Percentiles rank a stretch among this genome's conserved stretches.
Evolutionary conservation across 257 asterid genomes (phyloP).

Genomic region (Forsythia suspensa): DNA sequence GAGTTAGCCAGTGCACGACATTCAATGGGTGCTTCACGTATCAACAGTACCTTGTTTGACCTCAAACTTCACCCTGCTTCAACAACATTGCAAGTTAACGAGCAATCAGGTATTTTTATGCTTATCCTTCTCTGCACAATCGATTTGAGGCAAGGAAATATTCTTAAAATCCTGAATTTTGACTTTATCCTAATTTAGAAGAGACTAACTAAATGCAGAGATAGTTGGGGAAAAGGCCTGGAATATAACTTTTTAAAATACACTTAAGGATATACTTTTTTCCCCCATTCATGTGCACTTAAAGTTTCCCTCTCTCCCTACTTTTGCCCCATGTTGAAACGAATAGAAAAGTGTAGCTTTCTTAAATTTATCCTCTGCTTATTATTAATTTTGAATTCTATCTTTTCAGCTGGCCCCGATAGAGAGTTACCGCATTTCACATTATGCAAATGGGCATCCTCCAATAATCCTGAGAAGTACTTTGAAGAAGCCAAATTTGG

Average conservation of each 20-base stretch:
- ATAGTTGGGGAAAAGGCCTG: not conserved
- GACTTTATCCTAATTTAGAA: not conserved
- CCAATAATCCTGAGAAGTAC: constrained; percentile 40
- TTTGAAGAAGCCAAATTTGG: constrained; percentile 39
- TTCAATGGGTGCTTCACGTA: constrained; percentile 87
- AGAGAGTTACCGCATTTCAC: constrained; percentile 44
- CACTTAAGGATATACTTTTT: not conserved
- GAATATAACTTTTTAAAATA: not conserved
- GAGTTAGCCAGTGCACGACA: constrained; percentile 89
- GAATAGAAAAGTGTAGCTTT: not conserved
- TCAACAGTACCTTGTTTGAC: constrained; percentile 64
- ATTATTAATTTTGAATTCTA: constrained; percentile 11
- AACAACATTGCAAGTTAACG: constrained; percentile 56
- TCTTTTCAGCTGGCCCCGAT: constrained; percentile 35
- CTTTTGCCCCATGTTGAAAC: not conserved
- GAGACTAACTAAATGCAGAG: not conserved
- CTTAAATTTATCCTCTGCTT: not conserved
- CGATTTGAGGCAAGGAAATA: not conserved
- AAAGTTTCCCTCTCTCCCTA: not conserved
- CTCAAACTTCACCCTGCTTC: constrained; percentile 82
- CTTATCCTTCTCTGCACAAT: not conserved
- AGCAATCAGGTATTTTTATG: constrained; percentile 38
- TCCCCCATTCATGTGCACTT: not conserved
- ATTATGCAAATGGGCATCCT: constrained; percentile 68
- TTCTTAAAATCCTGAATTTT: not conserved